Percentiles rank a stretch among this genome's conserved stretches.
These are phyloP conservation scores for Phaseolus coccineus DNA, from an alignment of 331 rosid genomes.

Conservation along the genomic window DNA sequence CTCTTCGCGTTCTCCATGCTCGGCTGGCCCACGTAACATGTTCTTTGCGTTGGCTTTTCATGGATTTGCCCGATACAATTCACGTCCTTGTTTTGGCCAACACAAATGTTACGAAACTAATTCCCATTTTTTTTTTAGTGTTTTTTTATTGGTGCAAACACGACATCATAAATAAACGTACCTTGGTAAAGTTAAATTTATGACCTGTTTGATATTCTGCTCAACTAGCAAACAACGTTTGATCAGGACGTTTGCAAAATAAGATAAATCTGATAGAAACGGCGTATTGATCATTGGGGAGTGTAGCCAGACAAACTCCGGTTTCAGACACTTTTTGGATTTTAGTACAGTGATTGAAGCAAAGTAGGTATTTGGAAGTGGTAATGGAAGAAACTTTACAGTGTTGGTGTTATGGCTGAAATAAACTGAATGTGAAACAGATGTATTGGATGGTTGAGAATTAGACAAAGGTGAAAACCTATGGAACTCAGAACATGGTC, in stretches of 20 bases:
- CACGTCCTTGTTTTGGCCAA: no score
- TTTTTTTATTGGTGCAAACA: no score
- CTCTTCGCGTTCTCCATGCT: no score
- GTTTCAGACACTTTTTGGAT: conserved; percentile 6
- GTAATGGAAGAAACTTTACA: neutral
- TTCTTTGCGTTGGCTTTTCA: no score
- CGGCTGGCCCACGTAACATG: no score
- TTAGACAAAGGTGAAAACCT: neutral
- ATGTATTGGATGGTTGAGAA: neutral
- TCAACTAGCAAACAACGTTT: neutral
- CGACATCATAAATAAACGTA: no score
- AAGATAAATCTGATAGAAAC: conserved; percentile 5
- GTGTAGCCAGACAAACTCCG: conserved; percentile 5
- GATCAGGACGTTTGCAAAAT: neutral
- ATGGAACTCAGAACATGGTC: neutral
- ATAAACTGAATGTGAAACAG: neutral
- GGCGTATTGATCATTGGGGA: neutral
- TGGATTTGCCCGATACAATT: no score
- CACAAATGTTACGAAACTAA: no score
- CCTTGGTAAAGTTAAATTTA: neutral
- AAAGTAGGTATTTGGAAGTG: neutral
- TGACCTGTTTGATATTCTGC: neutral
- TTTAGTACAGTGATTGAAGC: conserved; percentile 3
- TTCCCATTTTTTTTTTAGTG: no score
- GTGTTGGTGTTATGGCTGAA: neutral